Evolutionary conservation across 257 asterid species (phyloP).

Genomic region (Verbena officinalis): DNA sequence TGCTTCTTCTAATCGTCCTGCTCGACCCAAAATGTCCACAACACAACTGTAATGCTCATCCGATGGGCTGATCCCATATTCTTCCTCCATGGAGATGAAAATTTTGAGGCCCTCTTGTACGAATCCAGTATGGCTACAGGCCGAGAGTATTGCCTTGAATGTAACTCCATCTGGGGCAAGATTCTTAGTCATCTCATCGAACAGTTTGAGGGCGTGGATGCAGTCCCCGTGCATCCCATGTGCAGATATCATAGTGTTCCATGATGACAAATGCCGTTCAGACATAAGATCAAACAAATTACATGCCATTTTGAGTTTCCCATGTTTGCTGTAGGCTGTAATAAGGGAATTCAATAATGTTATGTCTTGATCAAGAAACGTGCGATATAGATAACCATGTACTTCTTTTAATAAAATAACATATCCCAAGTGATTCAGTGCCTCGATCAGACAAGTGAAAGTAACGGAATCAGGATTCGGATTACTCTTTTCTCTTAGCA

Average conservation of each 20-base stretch:
- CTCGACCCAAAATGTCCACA: constrained; percentile 63
- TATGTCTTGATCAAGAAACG: constrained; percentile 33
- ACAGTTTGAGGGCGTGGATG: constrained; percentile 42
- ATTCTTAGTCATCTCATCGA: constrained; percentile 39
- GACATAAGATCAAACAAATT: constrained; percentile 45
- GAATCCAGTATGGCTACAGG: constrained; percentile 65
- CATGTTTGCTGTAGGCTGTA: constrained; percentile 55
- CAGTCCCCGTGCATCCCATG: constrained; percentile 59
- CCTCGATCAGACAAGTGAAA: constrained; percentile 51
- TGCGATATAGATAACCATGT: constrained; percentile 42
- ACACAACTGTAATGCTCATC: constrained; percentile 68
- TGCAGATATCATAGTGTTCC: constrained; percentile 70
- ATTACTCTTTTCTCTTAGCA: constrained; percentile 42
- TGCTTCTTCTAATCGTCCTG: constrained; percentile 62
- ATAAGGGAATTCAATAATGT: constrained; percentile 49
- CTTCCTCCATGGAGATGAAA: constrained; percentile 51
- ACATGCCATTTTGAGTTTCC: constrained; percentile 40
- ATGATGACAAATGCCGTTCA: constrained; percentile 40
- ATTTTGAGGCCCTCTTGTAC: constrained; percentile 45
- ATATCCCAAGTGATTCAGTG: constrained; percentile 46
- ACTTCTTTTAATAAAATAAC: constrained; percentile 42
- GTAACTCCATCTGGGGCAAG: constrained; percentile 50
- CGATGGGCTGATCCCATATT: constrained; percentile 43
- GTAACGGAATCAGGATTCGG: constrained; percentile 46
- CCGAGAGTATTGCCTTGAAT: constrained; percentile 55